A percentile compares a stretch with the other conserved stretches of the same genome.
Evolutionary conservation across 2,329 filamentous ascomycete genomes (phyloP).

Genomic region (Xylariaceae sp.): DNA sequence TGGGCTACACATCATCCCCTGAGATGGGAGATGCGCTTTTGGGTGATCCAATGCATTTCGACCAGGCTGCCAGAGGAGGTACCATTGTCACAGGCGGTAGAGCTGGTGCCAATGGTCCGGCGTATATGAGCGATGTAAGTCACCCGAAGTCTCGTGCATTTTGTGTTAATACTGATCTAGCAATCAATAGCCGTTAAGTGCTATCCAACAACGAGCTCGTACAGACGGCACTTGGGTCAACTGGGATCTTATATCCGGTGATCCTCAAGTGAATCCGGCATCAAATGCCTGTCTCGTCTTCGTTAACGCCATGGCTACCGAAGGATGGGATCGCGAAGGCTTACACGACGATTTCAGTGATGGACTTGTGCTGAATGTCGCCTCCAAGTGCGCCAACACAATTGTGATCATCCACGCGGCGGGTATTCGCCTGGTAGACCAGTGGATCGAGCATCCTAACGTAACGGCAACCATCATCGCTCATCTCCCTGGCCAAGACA

Average conservation of each 20-base stretch:
- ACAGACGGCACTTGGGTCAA: constrained; percentile 54
- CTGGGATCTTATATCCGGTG: constrained; percentile 48
- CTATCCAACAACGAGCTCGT: constrained; percentile 51
- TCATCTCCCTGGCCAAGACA: constrained; percentile 63
- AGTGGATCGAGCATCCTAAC: constrained; percentile 62
- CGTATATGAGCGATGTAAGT: constrained; percentile 46
- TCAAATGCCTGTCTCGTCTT: constrained; percentile 63
- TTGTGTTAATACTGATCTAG: not conserved
- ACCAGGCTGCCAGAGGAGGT: constrained; percentile 48
- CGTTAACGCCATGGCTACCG: constrained; percentile 69
- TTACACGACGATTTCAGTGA: constrained; percentile 68
- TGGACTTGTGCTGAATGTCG: constrained; percentile 54
- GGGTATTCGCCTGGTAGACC: constrained; percentile 57
- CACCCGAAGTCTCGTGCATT: constrained; percentile 22
- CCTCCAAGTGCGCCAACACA: constrained; percentile 57
- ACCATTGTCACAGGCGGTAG: constrained; percentile 51
- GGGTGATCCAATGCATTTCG: constrained; percentile 41
- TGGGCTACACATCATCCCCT: constrained; percentile 44
- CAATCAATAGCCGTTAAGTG: constrained; percentile 47
- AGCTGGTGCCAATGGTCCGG: constrained; percentile 47
- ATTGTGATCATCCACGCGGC: constrained; percentile 62
- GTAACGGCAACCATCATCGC: constrained; percentile 61
- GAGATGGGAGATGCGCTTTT: constrained; percentile 44
- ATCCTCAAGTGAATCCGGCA: constrained; percentile 43
- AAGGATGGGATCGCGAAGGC: constrained; percentile 65